Conservation (phyloP, 2,329 filamentous ascomycete species). For the Colletotrichum sp. region DNA sequence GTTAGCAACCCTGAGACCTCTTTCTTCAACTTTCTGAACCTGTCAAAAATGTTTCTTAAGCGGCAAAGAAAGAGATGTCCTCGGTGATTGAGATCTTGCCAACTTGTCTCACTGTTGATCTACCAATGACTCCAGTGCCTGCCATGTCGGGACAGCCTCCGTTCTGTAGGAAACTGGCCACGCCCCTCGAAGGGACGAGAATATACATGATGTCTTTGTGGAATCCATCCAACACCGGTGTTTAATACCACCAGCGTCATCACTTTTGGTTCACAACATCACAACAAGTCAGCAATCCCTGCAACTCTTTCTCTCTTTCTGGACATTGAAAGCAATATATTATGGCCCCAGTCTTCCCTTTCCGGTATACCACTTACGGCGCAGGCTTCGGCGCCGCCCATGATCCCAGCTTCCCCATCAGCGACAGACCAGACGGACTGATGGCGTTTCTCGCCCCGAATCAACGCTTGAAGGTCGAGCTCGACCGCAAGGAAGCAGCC, state of each 20-base stretch:
- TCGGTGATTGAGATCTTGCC: not conserved
- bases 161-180: not conserved
- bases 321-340: not conserved
- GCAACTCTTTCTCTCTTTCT: not conserved
- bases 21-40: not conserved
- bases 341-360: not conserved
- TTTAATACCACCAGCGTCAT: not conserved
- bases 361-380: not conserved
- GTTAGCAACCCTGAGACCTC: not conserved
- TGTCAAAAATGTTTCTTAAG: not conserved
- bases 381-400: not conserved
- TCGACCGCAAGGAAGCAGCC: not conserved
- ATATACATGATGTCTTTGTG: not conserved
- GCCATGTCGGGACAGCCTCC: not conserved
- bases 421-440: not conserved
- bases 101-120: not conserved
- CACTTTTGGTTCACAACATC: not conserved
- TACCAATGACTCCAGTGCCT: not conserved
- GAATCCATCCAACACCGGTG: not conserved
- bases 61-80: not conserved
- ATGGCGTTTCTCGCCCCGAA: not conserved
- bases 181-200: not conserved
- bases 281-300: not conserved
- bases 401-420: not conserved
- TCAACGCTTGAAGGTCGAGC: accelerated